Base-by-base conservation (phyloP, 352 stramenopile species). In the Albugo laibachii region DNA sequence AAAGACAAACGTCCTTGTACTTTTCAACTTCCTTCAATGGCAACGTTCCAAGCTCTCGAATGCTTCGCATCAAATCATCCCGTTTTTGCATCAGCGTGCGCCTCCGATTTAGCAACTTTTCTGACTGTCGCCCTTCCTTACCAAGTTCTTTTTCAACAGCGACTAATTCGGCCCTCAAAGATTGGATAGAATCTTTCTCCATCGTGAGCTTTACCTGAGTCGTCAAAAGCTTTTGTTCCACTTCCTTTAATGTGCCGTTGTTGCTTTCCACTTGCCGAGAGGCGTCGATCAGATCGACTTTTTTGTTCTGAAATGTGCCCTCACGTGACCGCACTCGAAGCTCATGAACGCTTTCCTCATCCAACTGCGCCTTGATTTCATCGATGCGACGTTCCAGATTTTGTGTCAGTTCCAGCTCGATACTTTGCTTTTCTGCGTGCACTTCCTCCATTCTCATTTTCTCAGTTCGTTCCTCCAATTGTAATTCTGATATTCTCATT, bases 1-100 rank as follows among this genome's bases (percentile, higher is more conserved):
- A 65, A 44, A 93, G 92, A 6, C 76, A 64, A 36, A 96, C 59
- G 14, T 61, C 62, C 56, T 88, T 84, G 54, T 96, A 96, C 41
- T 85, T 83, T 42, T 93, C 80, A 11, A 97, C 72, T 63, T 98
- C 94, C 13, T 76, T 77, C 24, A 79, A 80, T 5, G 93, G 94
- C 31, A 99, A 69, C 5, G 91, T 97, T 20, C 96, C 95, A 5
- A 99, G 72, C 49, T 97, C 94, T 46, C 94, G 89, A 49, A 99
- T 98, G 59, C 97, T 96, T 45, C 91, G 72, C 59, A 92, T 92
- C 34, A 88, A 89, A 54, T 94, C 89, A 41, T 98, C 94, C 36
- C 92, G 71, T 55, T 94, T 93, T 40, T 86, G 72, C 11, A 95
- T 41, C 46, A 92, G 55, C 12, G 86, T 67, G 12, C 70, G 63